Evolutionary conservation across 2,329 filamentous ascomycete species (phyloP), one percentile per base, ranked within the genome.

Genomic region (Berkeleyomyces rouxiae): DNA sequence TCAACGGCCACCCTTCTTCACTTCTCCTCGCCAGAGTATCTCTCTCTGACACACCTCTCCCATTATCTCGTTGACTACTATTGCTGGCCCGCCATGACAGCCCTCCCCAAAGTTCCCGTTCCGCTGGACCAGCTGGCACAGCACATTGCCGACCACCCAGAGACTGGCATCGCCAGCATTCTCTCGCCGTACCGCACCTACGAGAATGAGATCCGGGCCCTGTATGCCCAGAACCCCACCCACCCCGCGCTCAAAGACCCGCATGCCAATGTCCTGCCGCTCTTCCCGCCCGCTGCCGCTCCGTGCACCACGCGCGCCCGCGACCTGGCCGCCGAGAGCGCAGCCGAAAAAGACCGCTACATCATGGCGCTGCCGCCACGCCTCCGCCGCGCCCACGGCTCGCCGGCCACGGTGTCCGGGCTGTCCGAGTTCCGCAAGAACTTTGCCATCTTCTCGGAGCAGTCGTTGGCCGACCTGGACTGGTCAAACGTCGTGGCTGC

Each of bases 401-500:
- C 84, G 1, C 82, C 82, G 2, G 88, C 89, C 2, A 79, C 87
- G 3, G 88, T 91, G 0, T 70, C 77, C 33, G 79, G 79, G 10
- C 70, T 93, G 55, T 78, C 81, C 58, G 84, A 88, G 39, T 95
- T 93, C 68, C 83, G 84, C 70, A 80, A 82, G 58, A 92, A 93
- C 72, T 92, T 95, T 73, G 81, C 81, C 64, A 71, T 95, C 64
- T 95, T 95, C 70, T 90, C 86, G 1, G 90, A 95, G 72, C 86
- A 82, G 1, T 85, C 87, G 0, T 75, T 95, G 37, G 78, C 78
- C 39, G 88, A 92, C 58, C 71, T 95, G 67, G 82, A 92, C 70
- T 95, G 89, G 89, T 82, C 74, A 69, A 93, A 93, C 70, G 82
- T 95, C 13, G 84, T 93, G 13, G 90, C 82, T 39, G 87, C 88